Evolutionary conservation across 31 red algal species (phyloP).

Genomic region (Asparagopsis taxiformis): DNA sequence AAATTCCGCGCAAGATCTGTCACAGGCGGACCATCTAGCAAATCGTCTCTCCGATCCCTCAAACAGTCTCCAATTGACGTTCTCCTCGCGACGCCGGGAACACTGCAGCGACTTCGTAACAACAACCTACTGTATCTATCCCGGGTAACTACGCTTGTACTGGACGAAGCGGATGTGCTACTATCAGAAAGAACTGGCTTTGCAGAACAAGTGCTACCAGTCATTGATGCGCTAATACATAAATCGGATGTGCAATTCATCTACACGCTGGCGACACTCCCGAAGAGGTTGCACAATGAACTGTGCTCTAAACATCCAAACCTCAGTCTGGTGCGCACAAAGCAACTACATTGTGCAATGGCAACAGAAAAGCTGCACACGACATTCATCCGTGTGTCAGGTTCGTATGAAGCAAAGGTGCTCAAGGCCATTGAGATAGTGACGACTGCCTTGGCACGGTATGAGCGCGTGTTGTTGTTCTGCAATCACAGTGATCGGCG

Average conservation of each 20-base stretch:
- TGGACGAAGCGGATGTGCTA: conserved; percentile 68
- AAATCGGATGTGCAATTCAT: conserved; percentile 30
- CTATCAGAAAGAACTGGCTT: conserved; percentile 25
- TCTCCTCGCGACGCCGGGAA: conserved; percentile 45
- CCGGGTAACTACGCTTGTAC: conserved; percentile 29
- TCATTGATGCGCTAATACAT: conserved; percentile 7
- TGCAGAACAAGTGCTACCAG: conserved; percentile 14
- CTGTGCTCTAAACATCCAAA: conserved; percentile 10
- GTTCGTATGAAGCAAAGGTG: conserved; percentile 27
- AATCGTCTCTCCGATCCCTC: neutral
- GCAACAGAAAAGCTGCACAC: conserved; percentile 9
- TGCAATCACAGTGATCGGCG: conserved; percentile 37
- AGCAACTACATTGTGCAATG: conserved; percentile 25
- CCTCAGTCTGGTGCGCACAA: conserved; percentile 19
- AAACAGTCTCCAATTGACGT: conserved; percentile 26
- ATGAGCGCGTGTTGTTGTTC: conserved; percentile 40
- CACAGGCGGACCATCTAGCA: conserved; percentile 1
- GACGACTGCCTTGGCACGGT: neutral
- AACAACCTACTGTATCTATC: conserved; percentile 24
- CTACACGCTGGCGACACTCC: conserved; percentile 28
- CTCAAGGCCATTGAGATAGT: conserved; percentile 22
- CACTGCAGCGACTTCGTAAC: conserved; percentile 4
- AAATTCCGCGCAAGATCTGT: conserved; percentile 28
- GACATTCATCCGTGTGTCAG: conserved; percentile 50
- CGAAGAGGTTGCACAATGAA: neutral